phyloP scores from a whole-genome alignment of 306 rosid genomes.

The Casuarina equisetifolia region DNA sequence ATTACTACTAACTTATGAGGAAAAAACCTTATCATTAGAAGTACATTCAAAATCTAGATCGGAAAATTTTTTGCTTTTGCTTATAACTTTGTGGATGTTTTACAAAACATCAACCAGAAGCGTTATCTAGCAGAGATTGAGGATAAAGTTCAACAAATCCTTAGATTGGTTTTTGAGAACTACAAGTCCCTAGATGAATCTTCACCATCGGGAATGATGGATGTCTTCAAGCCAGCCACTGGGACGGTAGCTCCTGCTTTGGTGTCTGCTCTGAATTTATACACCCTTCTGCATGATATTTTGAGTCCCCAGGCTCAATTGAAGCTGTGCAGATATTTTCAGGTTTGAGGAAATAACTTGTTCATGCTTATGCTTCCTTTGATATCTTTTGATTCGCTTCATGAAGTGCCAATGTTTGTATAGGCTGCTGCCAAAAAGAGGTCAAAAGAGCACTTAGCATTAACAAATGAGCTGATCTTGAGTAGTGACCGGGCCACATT shows the following conservation, averaged over 20 bases:
- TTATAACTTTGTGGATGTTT: background rate
- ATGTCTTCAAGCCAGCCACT: conserved; percentile 21
- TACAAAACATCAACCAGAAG: conserved; percentile 20
- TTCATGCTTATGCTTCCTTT: background rate
- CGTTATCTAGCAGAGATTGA: conserved; percentile 33
- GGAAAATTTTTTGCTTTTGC: background rate
- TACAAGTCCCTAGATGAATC: conserved; percentile 44
- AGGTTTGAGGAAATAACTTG: conserved; percentile 18
- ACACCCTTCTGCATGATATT: conserved; percentile 35
- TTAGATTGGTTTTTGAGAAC: conserved; percentile 40
- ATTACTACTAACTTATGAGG: no score
- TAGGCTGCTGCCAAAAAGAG: conserved; percentile 40
- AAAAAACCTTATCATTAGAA: background rate
- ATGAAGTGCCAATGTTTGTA: conserved; percentile 1
- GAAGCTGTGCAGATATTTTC: conserved; percentile 32
- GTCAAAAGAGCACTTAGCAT: conserved; percentile 28
- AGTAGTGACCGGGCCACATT: conserved; percentile 8
- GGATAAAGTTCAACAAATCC: conserved; percentile 33
- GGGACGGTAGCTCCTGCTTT: conserved; percentile 36
- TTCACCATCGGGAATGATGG: conserved; percentile 29
- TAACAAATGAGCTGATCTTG: conserved; percentile 29
- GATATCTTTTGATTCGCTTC: background rate
- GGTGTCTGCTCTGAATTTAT: conserved; percentile 36
- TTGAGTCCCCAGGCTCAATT: conserved; percentile 32
- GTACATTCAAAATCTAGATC: background rate